Percentiles rank a stretch among this genome's conserved stretches.
Evolutionary conservation across 768 basidiomycete species (phyloP).

Genomic region (Daedalea quercina): DNA sequence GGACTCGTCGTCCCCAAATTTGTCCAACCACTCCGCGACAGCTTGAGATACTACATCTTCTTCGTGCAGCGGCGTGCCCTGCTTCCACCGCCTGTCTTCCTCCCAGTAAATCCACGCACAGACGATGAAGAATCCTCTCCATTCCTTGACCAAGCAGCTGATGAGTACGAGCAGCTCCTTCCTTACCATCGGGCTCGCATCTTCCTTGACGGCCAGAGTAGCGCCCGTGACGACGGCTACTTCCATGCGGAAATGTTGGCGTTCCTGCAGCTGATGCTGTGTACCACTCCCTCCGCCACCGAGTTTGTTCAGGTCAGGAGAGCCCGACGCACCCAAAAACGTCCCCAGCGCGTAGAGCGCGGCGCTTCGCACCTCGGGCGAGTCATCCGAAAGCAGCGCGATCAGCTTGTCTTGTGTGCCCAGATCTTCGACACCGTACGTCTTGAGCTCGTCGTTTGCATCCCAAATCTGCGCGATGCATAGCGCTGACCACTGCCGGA

Average conservation of each 20-base stretch:
- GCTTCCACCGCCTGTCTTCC: slow-evolving; percentile 67
- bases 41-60: slow-evolving; percentile 73
- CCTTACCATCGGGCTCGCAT: slow-evolving; percentile 93
- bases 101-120: slow-evolving; percentile 98
- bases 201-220: slow-evolving; percentile 82
- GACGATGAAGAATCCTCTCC: slow-evolving; percentile 92
- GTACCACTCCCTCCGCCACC: slow-evolving; percentile 86
- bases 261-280: slow-evolving; percentile 66
- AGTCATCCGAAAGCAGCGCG: slow-evolving; percentile 72
- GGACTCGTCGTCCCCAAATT: slow-evolving; percentile 57
- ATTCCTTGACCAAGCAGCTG: slow-evolving; percentile 91
- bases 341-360: slow-evolving; percentile 89
- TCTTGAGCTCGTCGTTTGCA: slow-evolving; percentile 83
- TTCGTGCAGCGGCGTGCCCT: slow-evolving; percentile 34
- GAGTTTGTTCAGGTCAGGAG: slow-evolving; percentile 52
- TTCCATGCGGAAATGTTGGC: slow-evolving; percentile 83
- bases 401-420: slow-evolving; percentile 82
- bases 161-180: slow-evolving; percentile 91
- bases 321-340: slow-evolving; percentile 85
- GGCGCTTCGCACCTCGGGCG: slow-evolving; percentile 89
- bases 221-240: slow-evolving; percentile 88
- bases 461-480: slow-evolving; percentile 97
- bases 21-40: slow-evolving; percentile 72
- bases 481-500: slow-evolving; percentile 90
- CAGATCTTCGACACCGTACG: slow-evolving; percentile 61